Percentiles rank a stretch among this genome's conserved stretches.
phyloP scores from a whole-genome alignment of 2,329 filamentous ascomycete species.

The Cladosporium sp. region DNA sequence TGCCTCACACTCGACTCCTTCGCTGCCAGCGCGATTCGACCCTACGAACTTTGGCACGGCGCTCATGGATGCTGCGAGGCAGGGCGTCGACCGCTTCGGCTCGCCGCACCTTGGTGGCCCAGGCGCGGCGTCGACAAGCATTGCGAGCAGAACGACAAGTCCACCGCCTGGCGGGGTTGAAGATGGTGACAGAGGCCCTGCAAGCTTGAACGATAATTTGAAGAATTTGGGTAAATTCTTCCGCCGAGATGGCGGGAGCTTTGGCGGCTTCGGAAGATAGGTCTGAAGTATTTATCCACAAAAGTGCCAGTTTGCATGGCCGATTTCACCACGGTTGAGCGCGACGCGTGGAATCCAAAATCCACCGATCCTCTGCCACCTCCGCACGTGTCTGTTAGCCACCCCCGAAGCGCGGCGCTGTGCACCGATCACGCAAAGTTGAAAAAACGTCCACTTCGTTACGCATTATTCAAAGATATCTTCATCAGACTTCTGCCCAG shows the following conservation, averaged over 20 bases:
- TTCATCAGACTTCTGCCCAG: not conserved
- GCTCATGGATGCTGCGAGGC: slow-evolving; percentile 81
- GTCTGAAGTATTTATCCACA: not conserved
- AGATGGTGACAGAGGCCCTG: slow-evolving; percentile 48
- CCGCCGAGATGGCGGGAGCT: slow-evolving; percentile 76
- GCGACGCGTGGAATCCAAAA: not conserved
- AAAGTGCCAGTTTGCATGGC: not conserved
- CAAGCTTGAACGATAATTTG: slow-evolving; percentile 86
- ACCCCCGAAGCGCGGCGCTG: not conserved
- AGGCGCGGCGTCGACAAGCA: slow-evolving; percentile 31
- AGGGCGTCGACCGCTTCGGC: slow-evolving; percentile 77
- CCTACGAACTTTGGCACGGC: slow-evolving; percentile 81
- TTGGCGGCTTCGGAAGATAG: slow-evolving; percentile 35
- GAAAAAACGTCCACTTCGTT: not conserved
- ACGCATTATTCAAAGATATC: not conserved
- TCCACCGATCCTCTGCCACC: not conserved
- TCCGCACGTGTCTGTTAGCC: not conserved
- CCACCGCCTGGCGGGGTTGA: slow-evolving; percentile 32
- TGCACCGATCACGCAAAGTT: not conserved
- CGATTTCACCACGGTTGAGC: not conserved
- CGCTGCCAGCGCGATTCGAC: slow-evolving; percentile 65
- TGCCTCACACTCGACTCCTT: slow-evolving; percentile 36
- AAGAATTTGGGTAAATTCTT: slow-evolving; percentile 98
- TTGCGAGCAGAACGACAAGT: slow-evolving; percentile 38
- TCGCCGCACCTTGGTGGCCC: slow-evolving; percentile 52